Base-by-base conservation (phyloP, 371 early-diverging fungal genomes). In the Apophysomyces variabilis region DNA sequence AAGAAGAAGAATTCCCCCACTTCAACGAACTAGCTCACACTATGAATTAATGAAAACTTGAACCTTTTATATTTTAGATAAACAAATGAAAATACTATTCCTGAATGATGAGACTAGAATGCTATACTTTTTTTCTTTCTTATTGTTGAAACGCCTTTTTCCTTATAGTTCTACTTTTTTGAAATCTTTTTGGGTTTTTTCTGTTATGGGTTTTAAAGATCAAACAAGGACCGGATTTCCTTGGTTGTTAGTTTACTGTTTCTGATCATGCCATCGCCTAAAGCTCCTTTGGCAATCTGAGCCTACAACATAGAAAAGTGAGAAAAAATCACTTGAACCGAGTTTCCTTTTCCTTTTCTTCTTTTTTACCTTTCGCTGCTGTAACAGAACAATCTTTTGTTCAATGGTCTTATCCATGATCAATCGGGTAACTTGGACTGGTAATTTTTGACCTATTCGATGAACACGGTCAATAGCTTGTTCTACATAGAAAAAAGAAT, bases 401-500 rank as follows among this genome's bases (percentile, higher is more conserved):
- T 91, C 91, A 12, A 91, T 83, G 14, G 87, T 84, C 11, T 82
- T 70, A 18, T 82, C 67, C 44, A 91, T 79, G 62, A 85, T 75
- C 13, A 90, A 73, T 66, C 89, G 74, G 26, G 80, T 78, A 12
- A 90, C 88, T 39, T 79, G 46, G 6, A 91, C 92, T 21, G 84
- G 82, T 43, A 79, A 71, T 37, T 70, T 82, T 78, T 96, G 95
- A 1, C 95, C 95, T 38, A 96, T 85, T 8, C 96, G 83, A 71
- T 95, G 92, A 0, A 93, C 90, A 70, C 96, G 87, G 71, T 96
- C 96, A 64, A 95, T 92, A 12, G 95, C 95, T 82, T 94, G 94
- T 18, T 87, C 84, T 80, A 69, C 38, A 18, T 46, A 57, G 21
- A 36, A 38, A 11, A 43, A 46, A 14, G 16, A 58, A 38, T 38